phyloP scores from a whole-genome alignment of 164 flowering plant species.

The Platanus orientalis region DNA sequence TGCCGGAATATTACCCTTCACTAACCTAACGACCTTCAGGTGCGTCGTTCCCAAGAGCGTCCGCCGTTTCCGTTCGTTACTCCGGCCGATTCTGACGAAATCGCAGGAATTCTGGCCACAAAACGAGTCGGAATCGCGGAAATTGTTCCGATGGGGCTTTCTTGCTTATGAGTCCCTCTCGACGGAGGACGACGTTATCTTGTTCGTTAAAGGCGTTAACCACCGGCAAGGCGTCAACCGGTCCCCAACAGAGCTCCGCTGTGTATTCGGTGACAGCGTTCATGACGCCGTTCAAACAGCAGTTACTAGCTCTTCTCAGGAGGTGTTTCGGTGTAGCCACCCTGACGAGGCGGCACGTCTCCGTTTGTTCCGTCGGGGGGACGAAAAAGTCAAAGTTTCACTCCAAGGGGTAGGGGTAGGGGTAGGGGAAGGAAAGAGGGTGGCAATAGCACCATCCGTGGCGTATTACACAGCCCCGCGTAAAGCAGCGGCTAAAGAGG shows the following conservation, averaged over 20 bases:
- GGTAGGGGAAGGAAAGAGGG: constrained; percentile 10
- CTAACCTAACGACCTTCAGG: constrained; percentile 32
- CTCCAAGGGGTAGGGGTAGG: constrained; percentile 18
- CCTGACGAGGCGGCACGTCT: constrained; percentile 28
- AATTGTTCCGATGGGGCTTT: constrained; percentile 46
- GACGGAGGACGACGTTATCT: constrained; percentile 63
- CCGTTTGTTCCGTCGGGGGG: constrained; percentile 3
- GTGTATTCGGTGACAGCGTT: constrained; percentile 44
- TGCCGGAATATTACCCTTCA: constrained; percentile 34
- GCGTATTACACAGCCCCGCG: constrained; percentile 49
- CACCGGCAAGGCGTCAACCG: constrained; percentile 49
- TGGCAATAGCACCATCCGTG: constrained; percentile 43
- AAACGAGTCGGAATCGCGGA: constrained; percentile 10
- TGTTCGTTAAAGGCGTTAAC: constrained; percentile 75
- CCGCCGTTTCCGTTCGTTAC: constrained; percentile 43
- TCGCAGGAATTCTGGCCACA: background rate
- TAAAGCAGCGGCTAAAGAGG: background rate
- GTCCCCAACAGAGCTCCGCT: constrained; percentile 38
- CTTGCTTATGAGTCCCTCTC: constrained; percentile 66
- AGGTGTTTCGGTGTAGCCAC: constrained; percentile 71
- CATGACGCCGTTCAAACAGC: constrained; percentile 32
- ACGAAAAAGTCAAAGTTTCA: constrained; percentile 28
- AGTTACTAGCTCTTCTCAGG: constrained; percentile 64
- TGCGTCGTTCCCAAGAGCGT: constrained; percentile 50
- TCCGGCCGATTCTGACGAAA: constrained; percentile 34